Evolutionary conservation across 2,329 filamentous ascomycete genomes (phyloP), one percentile per base, ranked within the genome.

Genomic region (Fusarium begoniae): DNA sequence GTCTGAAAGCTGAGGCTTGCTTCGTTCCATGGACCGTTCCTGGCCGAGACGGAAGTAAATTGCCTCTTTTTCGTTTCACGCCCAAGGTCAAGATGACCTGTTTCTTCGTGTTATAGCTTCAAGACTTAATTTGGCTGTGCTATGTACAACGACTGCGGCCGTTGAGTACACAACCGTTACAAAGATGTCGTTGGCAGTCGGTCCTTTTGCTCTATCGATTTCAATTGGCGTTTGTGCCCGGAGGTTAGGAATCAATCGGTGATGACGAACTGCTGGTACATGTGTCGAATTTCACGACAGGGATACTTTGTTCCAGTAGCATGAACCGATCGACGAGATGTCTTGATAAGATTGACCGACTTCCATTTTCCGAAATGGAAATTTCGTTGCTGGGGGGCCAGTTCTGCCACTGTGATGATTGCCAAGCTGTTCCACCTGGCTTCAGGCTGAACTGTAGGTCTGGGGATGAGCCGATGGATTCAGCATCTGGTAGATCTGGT

Each of bases 291-390:
- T 44, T 37, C 24, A 45, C 6, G 47, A 17, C 62, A 73, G 32
- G 70, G 65, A 47, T 67, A 26, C 24, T 61, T 61, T 59, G 56
- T 51, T 51, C 20, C 18, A 62, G 47, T 18, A 66, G 60, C 43
- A 53, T 28, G 56, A 47, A 53, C 55, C n/a, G 45, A 68, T 64
- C 50, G 38, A 45, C 35, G n/a, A 51, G 38, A 47, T 62, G 30
- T 58, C 44, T 40, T 43, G 55, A 53, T 58, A 26, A 61, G 43
- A 55, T 51, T 67, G 56, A 45, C 71, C 35, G 56, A 56, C 43
- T 74, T 54, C 40, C 56, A 35, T 72, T 51, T 67, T 67, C 41
- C 55, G 67, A 74, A 74, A 69, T 51, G 24, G 57, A 55, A 47
- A 47, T 35, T 24, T 35, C 18, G 20, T 18, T 51, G 18, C n/a